Base-by-base conservation (phyloP, 176 grass and related monocot genomes). In the Metroxylon sagu region DNA sequence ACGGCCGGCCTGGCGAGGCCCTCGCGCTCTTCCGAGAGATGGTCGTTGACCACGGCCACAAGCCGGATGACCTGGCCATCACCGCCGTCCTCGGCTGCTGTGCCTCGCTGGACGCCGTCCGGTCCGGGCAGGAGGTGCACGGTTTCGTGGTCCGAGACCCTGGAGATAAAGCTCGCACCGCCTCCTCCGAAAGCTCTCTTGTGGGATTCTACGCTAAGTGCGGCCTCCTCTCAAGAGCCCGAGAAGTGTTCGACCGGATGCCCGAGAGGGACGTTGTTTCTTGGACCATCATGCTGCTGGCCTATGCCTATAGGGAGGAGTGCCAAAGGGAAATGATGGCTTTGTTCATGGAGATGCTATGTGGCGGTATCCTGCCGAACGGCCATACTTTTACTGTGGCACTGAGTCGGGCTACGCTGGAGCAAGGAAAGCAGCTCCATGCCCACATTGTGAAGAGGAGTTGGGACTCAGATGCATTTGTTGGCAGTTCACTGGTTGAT, bases 231-330 rank as follows among this genome's bases (percentile, higher is more conserved):
- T 35, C 18, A 26, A 27, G 1, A 29, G 69, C 67, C 1, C 56
- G 61, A 54, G 56, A 56, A 48, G 67, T 83, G 80, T 77, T 83
- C 31, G 73, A 77, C 19, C 53, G 49, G 72, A 83, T 83, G 80
- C 61, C 12, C 30, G 68, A 66, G 5, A 83, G 73, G 48, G 73
- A 77, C 54, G 74, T 77, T 21, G 73, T 83, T 29, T 18, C 80
- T 52, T 83, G 80, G 67, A 76, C 73, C 29, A 64, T 68, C 69
- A 73, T 83, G 25, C 56, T 83, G 7, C 31, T 65, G 56, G 68
- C 80, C n/a, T 73, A 68, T 76, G 56, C 74, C n/a, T 62, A 67
- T 62, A 29, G 16, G 62, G 14, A 58, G 5, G 68, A 57, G 49
- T 14, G 5, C 25, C 14, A 25, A 43, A 58, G 17, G 5, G 58